Conservation (phyloP, 2,329 filamentous ascomycete genomes). For the Amauroascus verrucosus region DNA sequence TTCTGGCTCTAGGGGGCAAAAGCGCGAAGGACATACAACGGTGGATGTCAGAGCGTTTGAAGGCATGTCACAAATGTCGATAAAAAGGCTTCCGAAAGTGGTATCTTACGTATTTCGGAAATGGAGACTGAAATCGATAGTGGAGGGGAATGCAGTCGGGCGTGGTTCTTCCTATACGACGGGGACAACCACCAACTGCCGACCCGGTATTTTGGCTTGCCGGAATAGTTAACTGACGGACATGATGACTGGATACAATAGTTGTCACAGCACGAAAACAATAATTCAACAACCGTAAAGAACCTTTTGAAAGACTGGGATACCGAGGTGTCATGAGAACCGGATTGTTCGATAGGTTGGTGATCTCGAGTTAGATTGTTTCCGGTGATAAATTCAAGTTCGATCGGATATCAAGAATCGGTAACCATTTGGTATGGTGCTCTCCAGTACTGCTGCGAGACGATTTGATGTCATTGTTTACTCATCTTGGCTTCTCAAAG, state of each 20-base stretch:
- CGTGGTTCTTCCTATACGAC: not conserved
- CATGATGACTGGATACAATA: not conserved
- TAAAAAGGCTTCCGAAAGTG: too few relatives aligned
- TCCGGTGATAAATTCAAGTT: not conserved
- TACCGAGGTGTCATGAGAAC: not conserved
- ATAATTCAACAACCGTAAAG: too few relatives aligned
- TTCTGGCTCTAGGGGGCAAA: too few relatives aligned
- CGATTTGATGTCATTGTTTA: not conserved
- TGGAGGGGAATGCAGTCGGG: too few relatives aligned
- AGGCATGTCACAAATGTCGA: too few relatives aligned
- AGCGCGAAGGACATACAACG: too few relatives aligned
- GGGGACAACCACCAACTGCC: not conserved
- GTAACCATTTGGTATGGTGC: not conserved
- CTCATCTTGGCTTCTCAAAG: constrained; percentile 9
- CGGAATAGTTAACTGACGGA: constrained; percentile 2
- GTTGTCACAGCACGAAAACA: too few relatives aligned
- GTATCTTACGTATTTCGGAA: too few relatives aligned
- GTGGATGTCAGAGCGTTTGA: too few relatives aligned
- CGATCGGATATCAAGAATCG: not conserved
- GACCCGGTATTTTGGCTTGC: not conserved
- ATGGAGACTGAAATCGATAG: too few relatives aligned
- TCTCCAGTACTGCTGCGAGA: not conserved
- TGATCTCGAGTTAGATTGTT: not conserved
- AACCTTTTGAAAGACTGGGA: not conserved
- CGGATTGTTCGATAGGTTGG: not conserved